These are phyloP conservation scores for Trichoderma citrinoviride DNA, from an alignment of 2,329 filamentous ascomycete species.

Conservation along the genomic window DNA sequence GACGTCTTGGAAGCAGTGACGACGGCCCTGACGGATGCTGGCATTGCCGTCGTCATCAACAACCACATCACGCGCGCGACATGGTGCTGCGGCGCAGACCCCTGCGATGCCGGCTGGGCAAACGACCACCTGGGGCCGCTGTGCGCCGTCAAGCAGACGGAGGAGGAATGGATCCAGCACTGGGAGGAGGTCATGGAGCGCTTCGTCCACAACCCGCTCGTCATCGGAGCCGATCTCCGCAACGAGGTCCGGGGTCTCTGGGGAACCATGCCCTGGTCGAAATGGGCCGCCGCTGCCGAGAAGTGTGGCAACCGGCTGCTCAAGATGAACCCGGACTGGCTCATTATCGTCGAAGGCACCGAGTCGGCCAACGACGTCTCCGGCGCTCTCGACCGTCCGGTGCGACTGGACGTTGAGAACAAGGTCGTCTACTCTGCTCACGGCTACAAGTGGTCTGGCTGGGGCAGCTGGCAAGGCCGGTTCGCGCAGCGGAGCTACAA, in stretches of 20 bases:
- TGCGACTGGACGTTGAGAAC: constrained; percentile 54
- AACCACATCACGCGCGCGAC: constrained; percentile 68
- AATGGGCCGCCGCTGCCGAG: constrained; percentile 67
- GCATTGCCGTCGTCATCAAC: constrained; percentile 65
- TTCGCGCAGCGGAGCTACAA: constrained; percentile 60
- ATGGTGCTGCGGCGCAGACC: constrained; percentile 68
- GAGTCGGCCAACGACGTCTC: constrained; percentile 65
- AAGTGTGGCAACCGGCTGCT: constrained; percentile 60
- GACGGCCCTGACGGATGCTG: constrained; percentile 57
- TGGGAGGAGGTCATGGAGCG: constrained; percentile 64
- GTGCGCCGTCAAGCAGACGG: constrained; percentile 61
- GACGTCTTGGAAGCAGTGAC: constrained; percentile 61
- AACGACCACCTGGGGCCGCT: constrained; percentile 61
- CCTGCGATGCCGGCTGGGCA: constrained; percentile 65
- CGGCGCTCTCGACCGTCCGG: constrained; percentile 53
- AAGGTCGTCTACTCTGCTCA: constrained; percentile 66
- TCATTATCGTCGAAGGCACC: constrained; percentile 66
- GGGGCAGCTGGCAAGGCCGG: constrained; percentile 59
- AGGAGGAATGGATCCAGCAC: constrained; percentile 63
- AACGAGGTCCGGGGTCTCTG: constrained; percentile 68
- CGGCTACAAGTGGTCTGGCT: constrained; percentile 69
- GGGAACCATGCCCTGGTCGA: constrained; percentile 66
- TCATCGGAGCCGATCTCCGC: constrained; percentile 64
- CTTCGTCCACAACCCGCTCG: constrained; percentile 56
- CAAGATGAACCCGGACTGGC: constrained; percentile 59